These are phyloP conservation scores for Chlorella sp. DNA, from an alignment of 139 green algal genomes.

Conservation along the genomic window DNA sequence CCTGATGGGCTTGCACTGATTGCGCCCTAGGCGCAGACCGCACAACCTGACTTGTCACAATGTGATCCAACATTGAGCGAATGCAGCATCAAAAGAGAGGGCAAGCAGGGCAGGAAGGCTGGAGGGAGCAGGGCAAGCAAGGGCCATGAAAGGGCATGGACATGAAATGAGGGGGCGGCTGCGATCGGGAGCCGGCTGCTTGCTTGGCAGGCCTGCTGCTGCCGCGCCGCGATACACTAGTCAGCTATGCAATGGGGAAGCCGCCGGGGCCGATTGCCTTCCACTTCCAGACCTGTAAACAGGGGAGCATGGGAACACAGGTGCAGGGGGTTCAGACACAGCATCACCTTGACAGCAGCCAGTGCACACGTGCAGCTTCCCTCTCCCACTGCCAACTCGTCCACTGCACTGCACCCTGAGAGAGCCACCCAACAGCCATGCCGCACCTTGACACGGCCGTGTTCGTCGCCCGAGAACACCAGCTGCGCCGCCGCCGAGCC, in stretches of 20 bases:
- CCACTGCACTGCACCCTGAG: too few relatives aligned
- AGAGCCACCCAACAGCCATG: too few relatives aligned
- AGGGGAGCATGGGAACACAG: too few relatives aligned
- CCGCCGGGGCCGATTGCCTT: conserved; percentile 34
- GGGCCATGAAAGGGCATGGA: background rate
- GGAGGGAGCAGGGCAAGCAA: background rate
- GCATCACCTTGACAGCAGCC: too few relatives aligned
- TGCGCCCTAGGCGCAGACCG: too few relatives aligned
- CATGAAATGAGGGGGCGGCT: background rate
- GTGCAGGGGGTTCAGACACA: too few relatives aligned
- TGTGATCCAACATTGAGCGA: background rate
- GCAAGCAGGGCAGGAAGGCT: background rate
- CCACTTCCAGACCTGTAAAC: conserved; percentile 61
- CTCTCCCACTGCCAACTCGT: too few relatives aligned
- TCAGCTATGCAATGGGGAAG: conserved; percentile 2
- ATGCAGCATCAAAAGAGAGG: background rate
- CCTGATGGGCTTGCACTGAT: too few relatives aligned
- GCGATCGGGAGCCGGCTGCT: background rate
- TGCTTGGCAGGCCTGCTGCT: background rate
- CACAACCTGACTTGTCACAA: too few relatives aligned
- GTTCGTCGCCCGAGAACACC: conserved; percentile 65
- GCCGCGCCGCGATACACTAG: background rate
- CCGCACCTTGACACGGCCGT: conserved; percentile 64
- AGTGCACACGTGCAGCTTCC: too few relatives aligned
- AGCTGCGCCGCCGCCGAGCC: conserved; percentile 46